A percentile compares a stretch with the other conserved stretches of the same genome.
Conservation (phyloP, 2,329 filamentous ascomycete species). For the Biscogniauxia sp. region DNA sequence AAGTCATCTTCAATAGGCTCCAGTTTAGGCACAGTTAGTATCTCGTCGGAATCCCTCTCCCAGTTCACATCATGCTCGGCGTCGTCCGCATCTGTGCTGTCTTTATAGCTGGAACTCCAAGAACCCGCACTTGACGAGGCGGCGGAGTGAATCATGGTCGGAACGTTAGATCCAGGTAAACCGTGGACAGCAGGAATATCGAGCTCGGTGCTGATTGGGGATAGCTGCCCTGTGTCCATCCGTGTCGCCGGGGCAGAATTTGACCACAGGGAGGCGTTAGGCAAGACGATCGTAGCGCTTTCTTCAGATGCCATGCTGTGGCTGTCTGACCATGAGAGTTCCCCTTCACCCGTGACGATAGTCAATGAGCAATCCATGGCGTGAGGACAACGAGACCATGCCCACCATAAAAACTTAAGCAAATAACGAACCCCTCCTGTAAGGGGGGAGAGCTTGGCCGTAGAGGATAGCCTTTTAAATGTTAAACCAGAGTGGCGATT, state of each 20-base stretch:
- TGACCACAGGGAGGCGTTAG: conserved; percentile 38
- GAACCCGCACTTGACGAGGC: conserved; percentile 46
- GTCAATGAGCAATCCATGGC: conserved; percentile 47
- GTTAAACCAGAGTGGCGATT: conserved; percentile 23
- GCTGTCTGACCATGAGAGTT: conserved; percentile 45
- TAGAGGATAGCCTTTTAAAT: conserved; percentile 6
- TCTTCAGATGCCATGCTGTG: conserved; percentile 46
- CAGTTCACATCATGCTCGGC: conserved; percentile 43
- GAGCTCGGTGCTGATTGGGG: conserved; percentile 51
- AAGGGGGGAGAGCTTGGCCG: not conserved
- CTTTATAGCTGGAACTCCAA: conserved; percentile 42
- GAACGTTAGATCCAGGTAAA: conserved; percentile 39
- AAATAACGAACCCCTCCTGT: conserved; percentile 7
- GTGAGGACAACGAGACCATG: conserved; percentile 42
- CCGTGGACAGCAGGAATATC: conserved; percentile 36
- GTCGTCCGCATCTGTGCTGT: conserved; percentile 34
- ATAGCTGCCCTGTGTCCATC: conserved; percentile 47
- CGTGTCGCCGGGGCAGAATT: conserved; percentile 30
- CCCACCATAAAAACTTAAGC: conserved; percentile 17
- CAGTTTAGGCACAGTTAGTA: conserved; percentile 50
- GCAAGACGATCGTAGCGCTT: conserved; percentile 33
- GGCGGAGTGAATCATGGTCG: conserved; percentile 44
- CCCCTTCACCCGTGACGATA: conserved; percentile 41
- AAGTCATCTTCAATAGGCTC: conserved; percentile 56
- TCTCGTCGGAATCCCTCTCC: conserved; percentile 47